Evolutionary conservation across 1,139 yeast species (phyloP), one percentile per base, ranked within the genome.

Genomic region (Chernovozyma aurita): DNA sequence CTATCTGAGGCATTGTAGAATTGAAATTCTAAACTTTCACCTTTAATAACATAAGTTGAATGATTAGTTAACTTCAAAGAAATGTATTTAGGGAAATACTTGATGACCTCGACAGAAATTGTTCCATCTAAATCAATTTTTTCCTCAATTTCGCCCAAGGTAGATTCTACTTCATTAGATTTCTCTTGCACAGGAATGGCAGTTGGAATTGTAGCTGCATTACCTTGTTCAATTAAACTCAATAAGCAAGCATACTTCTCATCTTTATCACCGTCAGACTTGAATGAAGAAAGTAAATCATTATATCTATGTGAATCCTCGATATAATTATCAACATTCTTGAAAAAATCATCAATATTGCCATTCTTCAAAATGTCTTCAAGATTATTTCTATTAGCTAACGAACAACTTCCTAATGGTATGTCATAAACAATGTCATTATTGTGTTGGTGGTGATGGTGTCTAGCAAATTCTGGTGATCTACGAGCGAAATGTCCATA

Each of bases 21-120:
- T 30, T 45, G 46, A 34, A 50, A 50, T 35, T 52, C 57, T 38
- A 59, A 57, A 18, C 46, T 49, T 3, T 66, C 66, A 11, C 67
- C 65, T 7, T 48, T 44, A 34, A 65, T 60, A 6, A 42, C 32
- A 30, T 40, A 46, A 4, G 40, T 31, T 1, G 67, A 55, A 16
- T 48, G 46, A 37, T 65, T 65, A 14, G 48, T 48, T 44, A 65
- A 52, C 41, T 49, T 49, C 32, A 63, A 40, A 4, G 61, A 55
- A 33, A 62, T 50, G 15, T 59, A 47, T 34, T 48, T 53, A 5
- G 63, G 52, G 24, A 28, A 31, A 16, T n/a, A 17, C 18, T 40
- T 37, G 15, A 35, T 20, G 6, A 34, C 34, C 16, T 35, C 28
- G 18, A 32, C 33, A 12, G 16, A 17, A 15, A 35, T 13, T 5